Conservation (phyloP, 1,139 yeast genomes). For the Geotrichum reessii region DNA sequence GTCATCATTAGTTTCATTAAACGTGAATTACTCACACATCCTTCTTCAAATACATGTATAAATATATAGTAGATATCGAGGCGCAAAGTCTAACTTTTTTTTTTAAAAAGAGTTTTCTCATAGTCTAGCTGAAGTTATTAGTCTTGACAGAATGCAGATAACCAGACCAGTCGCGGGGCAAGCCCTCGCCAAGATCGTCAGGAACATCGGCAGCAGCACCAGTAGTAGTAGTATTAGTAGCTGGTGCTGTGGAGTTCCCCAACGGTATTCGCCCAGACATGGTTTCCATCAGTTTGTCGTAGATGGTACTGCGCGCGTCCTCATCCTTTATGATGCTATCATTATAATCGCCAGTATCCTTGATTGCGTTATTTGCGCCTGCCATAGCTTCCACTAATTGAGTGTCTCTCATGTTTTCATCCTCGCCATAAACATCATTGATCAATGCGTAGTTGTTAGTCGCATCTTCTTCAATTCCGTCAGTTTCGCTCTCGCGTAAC, state of each 20-base stretch:
- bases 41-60: no score
- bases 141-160: background rate
- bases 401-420: background rate
- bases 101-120: no score
- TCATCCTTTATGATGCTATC: background rate
- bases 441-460: background rate
- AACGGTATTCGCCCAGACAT: background rate
- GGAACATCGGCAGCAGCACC: background rate
- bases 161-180: slow-evolving; percentile 7
- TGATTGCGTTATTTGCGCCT: background rate
- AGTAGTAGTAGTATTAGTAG: no score
- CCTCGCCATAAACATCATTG: background rate
- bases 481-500: background rate
- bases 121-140: background rate
- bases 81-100: background rate
- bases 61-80: background rate
- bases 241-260: background rate
- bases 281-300: slow-evolving; percentile 2
- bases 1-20: background rate
- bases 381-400: background rate
- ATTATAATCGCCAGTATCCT: background rate
- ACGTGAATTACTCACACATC: no score
- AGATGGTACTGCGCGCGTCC: background rate
- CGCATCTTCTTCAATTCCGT: background rate
- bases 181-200: background rate